phyloP scores from a whole-genome alignment of 2,329 filamentous ascomycete species.

The Aspergillus sp. region DNA sequence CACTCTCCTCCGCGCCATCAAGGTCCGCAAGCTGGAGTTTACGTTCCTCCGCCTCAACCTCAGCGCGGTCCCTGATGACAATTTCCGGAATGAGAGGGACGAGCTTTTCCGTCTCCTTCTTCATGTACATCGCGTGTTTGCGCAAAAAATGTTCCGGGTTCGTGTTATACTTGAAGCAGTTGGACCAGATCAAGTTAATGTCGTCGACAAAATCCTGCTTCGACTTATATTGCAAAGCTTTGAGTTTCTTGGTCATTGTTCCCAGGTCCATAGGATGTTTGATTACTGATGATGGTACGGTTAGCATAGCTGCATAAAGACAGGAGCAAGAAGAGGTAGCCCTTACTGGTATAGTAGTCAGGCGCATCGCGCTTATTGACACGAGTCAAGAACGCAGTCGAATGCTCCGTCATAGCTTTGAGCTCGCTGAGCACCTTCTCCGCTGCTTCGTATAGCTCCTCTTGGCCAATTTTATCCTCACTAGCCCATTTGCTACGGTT shows the following conservation, averaged over 20 bases:
- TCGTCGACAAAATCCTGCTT: slow-evolving; percentile 94
- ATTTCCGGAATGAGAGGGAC: slow-evolving; percentile 93
- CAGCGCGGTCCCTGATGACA: slow-evolving; percentile 77
- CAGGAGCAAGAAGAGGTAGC: neutral
- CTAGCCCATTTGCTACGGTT: slow-evolving; percentile 98
- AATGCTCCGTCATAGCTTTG: slow-evolving; percentile 95
- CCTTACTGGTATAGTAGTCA: slow-evolving; percentile 83
- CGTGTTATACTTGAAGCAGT: slow-evolving; percentile 92
- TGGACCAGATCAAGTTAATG: slow-evolving; percentile 91
- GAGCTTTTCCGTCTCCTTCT: slow-evolving; percentile 93
- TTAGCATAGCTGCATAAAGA: no score
- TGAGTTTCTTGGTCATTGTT: slow-evolving; percentile 96
- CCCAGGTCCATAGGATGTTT: slow-evolving; percentile 98
- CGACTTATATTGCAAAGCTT: slow-evolving; percentile 67
- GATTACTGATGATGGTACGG: slow-evolving; percentile 53
- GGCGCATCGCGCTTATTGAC: slow-evolving; percentile 97
- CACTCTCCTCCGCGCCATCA: slow-evolving; percentile 80
- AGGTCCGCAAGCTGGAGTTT: slow-evolving; percentile 75
- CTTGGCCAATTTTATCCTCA: slow-evolving; percentile 93
- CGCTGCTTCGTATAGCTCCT: slow-evolving; percentile 91
- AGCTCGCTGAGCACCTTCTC: slow-evolving; percentile 96
- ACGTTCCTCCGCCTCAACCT: slow-evolving; percentile 79
- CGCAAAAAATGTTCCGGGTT: slow-evolving; percentile 78
- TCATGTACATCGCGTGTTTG: slow-evolving; percentile 92
- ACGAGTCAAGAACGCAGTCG: slow-evolving; percentile 84